Conservation (phyloP, 2,329 filamentous ascomycete genomes). For the Scedosporium boydii region DNA sequence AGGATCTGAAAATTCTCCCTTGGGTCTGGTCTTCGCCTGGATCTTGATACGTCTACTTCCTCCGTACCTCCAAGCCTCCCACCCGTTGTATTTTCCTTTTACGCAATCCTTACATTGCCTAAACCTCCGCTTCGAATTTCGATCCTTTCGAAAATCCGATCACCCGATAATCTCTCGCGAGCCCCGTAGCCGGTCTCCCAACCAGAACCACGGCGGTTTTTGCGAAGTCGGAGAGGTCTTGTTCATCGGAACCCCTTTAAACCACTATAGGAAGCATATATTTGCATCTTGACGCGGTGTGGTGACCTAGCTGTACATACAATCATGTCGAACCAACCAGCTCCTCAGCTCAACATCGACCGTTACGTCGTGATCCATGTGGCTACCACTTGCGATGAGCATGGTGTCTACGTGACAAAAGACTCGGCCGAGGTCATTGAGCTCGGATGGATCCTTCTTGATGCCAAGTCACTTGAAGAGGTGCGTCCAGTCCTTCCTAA, state of each 20-base stretch:
- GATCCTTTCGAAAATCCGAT: neutral
- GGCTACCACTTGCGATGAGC: slow-evolving; percentile 96
- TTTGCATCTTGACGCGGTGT: slow-evolving; percentile 2
- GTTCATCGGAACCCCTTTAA: neutral
- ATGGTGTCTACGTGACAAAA: slow-evolving; percentile 98
- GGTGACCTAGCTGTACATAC: neutral
- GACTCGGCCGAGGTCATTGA: slow-evolving; percentile 99
- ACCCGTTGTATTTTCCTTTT: neutral
- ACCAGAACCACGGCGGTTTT: neutral
- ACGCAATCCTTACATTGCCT: neutral
- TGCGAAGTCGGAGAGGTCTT: neutral
- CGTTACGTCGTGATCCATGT: slow-evolving; percentile 98
- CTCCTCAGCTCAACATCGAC: slow-evolving; percentile 66
- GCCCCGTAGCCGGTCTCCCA: neutral
- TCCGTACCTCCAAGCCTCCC: neutral
- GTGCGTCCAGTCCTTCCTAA: slow-evolving; percentile 38
- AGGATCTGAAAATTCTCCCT: neutral
- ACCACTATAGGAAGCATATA: slow-evolving; percentile 8
- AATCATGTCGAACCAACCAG: slow-evolving; percentile 28
- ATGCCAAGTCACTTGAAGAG: slow-evolving; percentile 87
- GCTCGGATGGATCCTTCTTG: slow-evolving; percentile 93
- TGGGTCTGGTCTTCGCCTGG: neutral
- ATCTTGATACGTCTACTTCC: neutral
- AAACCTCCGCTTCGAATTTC: neutral
- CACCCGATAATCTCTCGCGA: neutral